Conservation (phyloP, 805 yeast genomes). For the Teunomyces lycoperdinae region DNA sequence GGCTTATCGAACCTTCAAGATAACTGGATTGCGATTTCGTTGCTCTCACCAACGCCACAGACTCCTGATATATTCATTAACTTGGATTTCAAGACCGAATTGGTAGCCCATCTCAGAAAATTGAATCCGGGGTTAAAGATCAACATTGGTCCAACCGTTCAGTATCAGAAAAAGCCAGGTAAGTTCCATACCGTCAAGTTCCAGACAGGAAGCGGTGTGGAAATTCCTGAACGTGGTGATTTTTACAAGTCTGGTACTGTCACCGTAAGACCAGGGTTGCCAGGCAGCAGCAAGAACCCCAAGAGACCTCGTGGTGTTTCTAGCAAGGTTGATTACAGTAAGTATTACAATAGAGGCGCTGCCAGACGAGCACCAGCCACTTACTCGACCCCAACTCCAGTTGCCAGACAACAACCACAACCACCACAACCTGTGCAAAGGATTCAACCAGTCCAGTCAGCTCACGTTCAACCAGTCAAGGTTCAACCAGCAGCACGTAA, state of each 20-base stretch:
- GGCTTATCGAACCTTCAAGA: slow-evolving; percentile 78
- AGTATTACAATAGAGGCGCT: slow-evolving; percentile 37
- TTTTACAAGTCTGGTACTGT: slow-evolving; percentile 85
- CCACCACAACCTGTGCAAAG: slow-evolving; percentile 11
- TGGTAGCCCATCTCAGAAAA: slow-evolving; percentile 69
- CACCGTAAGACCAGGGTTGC: slow-evolving; percentile 74
- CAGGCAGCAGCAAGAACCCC: slow-evolving; percentile 67
- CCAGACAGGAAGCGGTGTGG: slow-evolving; percentile 45
- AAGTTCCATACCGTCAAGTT: slow-evolving; percentile 74
- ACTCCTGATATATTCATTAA: slow-evolving; percentile 79
- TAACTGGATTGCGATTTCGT: slow-evolving; percentile 82
- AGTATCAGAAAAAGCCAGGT: slow-evolving; percentile 90
- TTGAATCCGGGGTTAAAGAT: slow-evolving; percentile 58
- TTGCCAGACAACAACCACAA: slow-evolving; percentile 11
- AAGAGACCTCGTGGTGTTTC: slow-evolving; percentile 67
- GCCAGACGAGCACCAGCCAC: slow-evolving; percentile 6
- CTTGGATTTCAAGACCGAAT: slow-evolving; percentile 84
- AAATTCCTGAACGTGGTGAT: slow-evolving; percentile 70
- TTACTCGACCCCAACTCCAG: slow-evolving; percentile 16
- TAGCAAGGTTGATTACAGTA: slow-evolving; percentile 39
- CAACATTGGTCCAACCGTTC: slow-evolving; percentile 66
- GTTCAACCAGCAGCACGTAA: slow-evolving; percentile 9
- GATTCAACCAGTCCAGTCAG: slow-evolving; percentile 24
- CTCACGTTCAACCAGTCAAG: slow-evolving; percentile 17
- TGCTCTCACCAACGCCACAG: slow-evolving; percentile 44